phyloP scores from a whole-genome alignment of 208 protist species.

The Plasmodiophora brassicae region DNA sequence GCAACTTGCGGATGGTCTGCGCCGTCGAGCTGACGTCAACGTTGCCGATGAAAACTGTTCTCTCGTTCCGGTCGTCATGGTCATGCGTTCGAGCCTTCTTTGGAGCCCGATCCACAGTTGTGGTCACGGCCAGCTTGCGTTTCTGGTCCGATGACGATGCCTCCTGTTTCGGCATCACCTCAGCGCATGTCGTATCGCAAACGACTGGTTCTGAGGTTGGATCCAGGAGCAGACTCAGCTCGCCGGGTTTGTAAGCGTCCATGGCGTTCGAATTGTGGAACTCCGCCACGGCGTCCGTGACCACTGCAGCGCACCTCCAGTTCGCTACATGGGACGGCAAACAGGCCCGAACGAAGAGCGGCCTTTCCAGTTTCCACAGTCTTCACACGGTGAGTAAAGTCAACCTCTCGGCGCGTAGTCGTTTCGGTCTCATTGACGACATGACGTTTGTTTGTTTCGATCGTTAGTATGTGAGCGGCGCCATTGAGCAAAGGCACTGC shows the following conservation, averaged over 20 bases:
- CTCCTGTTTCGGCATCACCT: not conserved
- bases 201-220: not conserved
- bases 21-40: not conserved
- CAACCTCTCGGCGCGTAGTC: no score
- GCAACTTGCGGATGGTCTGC: not conserved
- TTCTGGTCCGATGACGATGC: not conserved
- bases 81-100: not conserved
- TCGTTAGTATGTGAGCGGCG: no score
- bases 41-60: slow-evolving; percentile 14
- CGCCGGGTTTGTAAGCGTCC: not conserved
- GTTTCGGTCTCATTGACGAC: no score
- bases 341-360: no score
- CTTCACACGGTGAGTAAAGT: no score
- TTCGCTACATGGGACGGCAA: no score
- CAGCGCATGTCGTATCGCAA: not conserved
- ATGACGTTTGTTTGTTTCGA: no score
- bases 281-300: not conserved
- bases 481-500: no score
- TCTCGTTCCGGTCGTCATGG: not conserved
- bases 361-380: no score
- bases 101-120: not conserved
- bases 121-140: not conserved
- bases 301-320: not conserved
- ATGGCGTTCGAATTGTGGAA: not conserved
- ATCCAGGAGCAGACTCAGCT: not conserved